These are phyloP conservation scores for Candida succiphila DNA, from an alignment of 805 yeast species.

Conservation along the genomic window DNA sequence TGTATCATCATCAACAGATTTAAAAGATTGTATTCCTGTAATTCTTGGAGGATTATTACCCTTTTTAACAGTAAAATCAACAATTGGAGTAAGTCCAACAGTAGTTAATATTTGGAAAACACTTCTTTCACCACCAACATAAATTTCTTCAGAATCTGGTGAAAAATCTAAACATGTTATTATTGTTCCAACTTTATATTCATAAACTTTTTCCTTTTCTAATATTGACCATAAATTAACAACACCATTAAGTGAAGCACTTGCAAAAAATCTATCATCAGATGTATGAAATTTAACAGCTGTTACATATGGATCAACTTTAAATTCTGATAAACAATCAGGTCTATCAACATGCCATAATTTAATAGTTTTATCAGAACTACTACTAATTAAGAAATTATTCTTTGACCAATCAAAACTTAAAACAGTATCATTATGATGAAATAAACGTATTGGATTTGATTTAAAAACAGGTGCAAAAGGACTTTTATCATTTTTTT, in stretches of 20 bases:
- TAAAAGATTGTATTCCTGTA: slow-evolving; percentile 60
- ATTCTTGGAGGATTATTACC: slow-evolving; percentile 41
- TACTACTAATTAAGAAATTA: slow-evolving; percentile 67
- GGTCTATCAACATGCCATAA: slow-evolving; percentile 77
- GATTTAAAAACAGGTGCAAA: slow-evolving; percentile 76
- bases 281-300: slow-evolving; percentile 69
- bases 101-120: slow-evolving; percentile 52
- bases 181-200: slow-evolving; percentile 50
- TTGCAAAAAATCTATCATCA: slow-evolving; percentile 79
- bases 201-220: slow-evolving; percentile 55
- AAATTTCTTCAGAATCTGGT: slow-evolving; percentile 48
- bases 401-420: slow-evolving; percentile 84
- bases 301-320: slow-evolving; percentile 77
- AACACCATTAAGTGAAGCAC: slow-evolving; percentile 71
- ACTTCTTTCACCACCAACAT: slow-evolving; percentile 79
- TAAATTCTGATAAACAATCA: slow-evolving; percentile 52
- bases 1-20: slow-evolving; percentile 9
- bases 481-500: slow-evolving; percentile 14
- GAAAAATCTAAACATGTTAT: slow-evolving; percentile 71
- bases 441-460: slow-evolving; percentile 46
- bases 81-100: slow-evolving; percentile 41
- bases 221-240: slow-evolving; percentile 79
- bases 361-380: slow-evolving; percentile 76
- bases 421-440: slow-evolving; percentile 60
- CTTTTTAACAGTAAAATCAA: slow-evolving; percentile 36